These are phyloP conservation scores for Brasenia schreberi DNA, from an alignment of 164 flowering plant species.

Conservation along the genomic window DNA sequence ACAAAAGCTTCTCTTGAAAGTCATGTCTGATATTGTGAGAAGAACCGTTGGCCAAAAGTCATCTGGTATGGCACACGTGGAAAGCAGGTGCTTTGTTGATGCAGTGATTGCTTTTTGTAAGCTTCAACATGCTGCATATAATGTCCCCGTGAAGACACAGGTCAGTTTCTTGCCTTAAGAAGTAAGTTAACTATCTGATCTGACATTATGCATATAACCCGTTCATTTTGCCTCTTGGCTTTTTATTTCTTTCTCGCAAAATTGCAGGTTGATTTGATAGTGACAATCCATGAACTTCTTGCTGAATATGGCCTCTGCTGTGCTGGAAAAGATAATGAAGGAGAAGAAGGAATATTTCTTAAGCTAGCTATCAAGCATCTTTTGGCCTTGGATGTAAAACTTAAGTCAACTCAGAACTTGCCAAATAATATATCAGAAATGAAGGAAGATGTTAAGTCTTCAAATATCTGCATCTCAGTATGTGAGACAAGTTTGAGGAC, in stretches of 20 bases:
- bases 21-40: constrained; percentile 55
- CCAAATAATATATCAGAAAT: constrained; percentile 17
- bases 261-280: constrained; percentile 70
- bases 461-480: constrained; percentile 12
- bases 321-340: constrained; percentile 57
- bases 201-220: not conserved
- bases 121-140: constrained; percentile 63
- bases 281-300: constrained; percentile 78
- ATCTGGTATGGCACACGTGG: constrained; percentile 31
- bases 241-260: constrained; percentile 1
- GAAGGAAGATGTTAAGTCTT: constrained; percentile 13
- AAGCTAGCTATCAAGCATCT: constrained; percentile 88
- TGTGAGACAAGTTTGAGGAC: constrained; percentile 13
- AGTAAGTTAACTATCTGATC: not conserved
- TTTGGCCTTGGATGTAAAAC: constrained; percentile 74
- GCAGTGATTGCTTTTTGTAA: constrained; percentile 72
- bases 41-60: constrained; percentile 36
- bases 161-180: constrained; percentile 23
- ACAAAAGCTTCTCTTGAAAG: constrained; percentile 52
- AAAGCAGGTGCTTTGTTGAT: constrained; percentile 51
- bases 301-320: constrained; percentile 96
- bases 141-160: constrained; percentile 52
- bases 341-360: constrained; percentile 84
- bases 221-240: not conserved
- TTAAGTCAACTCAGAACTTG: constrained; percentile 40